These are phyloP conservation scores for Cicer pinnatifidum DNA, from an alignment of 306 rosid species.

Conservation along the genomic window DNA sequence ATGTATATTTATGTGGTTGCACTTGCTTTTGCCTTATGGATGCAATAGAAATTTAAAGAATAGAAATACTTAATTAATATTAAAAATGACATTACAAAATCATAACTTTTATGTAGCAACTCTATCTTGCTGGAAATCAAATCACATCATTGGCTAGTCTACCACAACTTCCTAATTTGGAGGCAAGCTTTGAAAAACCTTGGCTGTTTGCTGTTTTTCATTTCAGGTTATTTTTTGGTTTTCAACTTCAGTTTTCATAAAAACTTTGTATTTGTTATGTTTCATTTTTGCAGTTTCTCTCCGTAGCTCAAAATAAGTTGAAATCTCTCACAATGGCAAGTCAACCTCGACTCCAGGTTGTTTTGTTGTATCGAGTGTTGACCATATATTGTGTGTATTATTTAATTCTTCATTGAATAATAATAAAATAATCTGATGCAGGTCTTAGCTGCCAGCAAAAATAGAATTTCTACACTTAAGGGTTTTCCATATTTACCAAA, in stretches of 20 bases:
- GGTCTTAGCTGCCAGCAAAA: conserved; percentile 99
- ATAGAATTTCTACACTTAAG: conserved; percentile 83
- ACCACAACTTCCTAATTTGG: conserved; percentile 94
- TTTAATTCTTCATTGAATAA: conserved; percentile 14
- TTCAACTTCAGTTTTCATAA: conserved; percentile 35
- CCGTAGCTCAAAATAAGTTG: conserved; percentile 97
- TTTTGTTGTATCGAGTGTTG: conserved; percentile 45
- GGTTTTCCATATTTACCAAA: conserved; percentile 92
- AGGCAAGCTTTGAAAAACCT: conserved; percentile 61
- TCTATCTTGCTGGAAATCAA: conserved; percentile 98
- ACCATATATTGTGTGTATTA: not conserved
- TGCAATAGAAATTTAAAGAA: not conserved
- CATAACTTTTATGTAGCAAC: conserved; percentile 66
- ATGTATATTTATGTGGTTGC: not conserved
- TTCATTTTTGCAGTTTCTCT: conserved; percentile 74
- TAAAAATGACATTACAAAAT: conserved; percentile 33
- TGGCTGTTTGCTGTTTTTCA: conserved; percentile 20
- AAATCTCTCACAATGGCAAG: conserved; percentile 95
- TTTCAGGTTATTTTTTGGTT: conserved; percentile 22
- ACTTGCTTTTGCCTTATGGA: conserved; percentile 32
- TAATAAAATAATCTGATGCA: conserved; percentile 47
- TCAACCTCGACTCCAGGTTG: conserved; percentile 97
- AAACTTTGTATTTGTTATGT: conserved; percentile 18
- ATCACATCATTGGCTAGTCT: conserved; percentile 95
- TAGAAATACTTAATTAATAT: conserved; percentile 20